Percentiles rank a stretch among this genome's conserved stretches.
phyloP scores from a whole-genome alignment of 805 yeast species.

The Scheffersomyces ergatensis region DNA sequence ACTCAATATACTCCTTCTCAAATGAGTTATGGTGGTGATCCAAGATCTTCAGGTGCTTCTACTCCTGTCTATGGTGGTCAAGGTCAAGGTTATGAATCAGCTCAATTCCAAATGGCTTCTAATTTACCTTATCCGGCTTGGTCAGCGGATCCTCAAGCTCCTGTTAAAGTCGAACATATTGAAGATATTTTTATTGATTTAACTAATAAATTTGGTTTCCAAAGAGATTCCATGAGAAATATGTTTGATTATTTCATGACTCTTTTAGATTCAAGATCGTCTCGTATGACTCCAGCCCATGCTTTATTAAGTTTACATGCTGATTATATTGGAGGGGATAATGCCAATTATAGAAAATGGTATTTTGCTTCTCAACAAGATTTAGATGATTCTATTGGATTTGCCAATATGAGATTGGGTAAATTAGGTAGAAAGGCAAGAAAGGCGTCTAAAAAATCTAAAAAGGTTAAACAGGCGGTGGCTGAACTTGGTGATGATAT shows the following conservation, averaged over 20 bases:
- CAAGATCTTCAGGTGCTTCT: conserved; percentile 87
- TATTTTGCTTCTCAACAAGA: conserved; percentile 86
- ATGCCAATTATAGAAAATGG: conserved; percentile 85
- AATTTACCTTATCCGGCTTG: conserved; percentile 99
- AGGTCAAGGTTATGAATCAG: conserved; percentile 57
- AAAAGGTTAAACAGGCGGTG: conserved; percentile 68
- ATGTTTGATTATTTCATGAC: conserved; percentile 88
- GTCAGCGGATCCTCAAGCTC: conserved; percentile 94
- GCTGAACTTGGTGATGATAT: conserved; percentile 63
- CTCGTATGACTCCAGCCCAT: conserved; percentile 88
- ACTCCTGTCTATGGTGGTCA: conserved; percentile 86
- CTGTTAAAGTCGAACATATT: conserved; percentile 77
- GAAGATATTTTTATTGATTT: conserved; percentile 84
- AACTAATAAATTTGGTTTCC: conserved; percentile 83
- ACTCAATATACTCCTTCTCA: conserved; percentile 83
- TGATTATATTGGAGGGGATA: conserved; percentile 85
- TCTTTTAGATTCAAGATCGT: conserved; percentile 75
- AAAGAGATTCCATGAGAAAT: conserved; percentile 90
- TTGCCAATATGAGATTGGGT: conserved; percentile 76
- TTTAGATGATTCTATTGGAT: conserved; percentile 80
- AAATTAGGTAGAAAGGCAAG: conserved; percentile 76
- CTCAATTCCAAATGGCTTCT: conserved; percentile 63
- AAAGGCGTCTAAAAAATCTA: conserved; percentile 77
- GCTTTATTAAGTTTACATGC: conserved; percentile 81
- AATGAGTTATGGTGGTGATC: conserved; percentile 74